These are phyloP conservation scores for Pichia norvegensis DNA, from an alignment of 1,139 yeast genomes.

Conservation along the genomic window DNA sequence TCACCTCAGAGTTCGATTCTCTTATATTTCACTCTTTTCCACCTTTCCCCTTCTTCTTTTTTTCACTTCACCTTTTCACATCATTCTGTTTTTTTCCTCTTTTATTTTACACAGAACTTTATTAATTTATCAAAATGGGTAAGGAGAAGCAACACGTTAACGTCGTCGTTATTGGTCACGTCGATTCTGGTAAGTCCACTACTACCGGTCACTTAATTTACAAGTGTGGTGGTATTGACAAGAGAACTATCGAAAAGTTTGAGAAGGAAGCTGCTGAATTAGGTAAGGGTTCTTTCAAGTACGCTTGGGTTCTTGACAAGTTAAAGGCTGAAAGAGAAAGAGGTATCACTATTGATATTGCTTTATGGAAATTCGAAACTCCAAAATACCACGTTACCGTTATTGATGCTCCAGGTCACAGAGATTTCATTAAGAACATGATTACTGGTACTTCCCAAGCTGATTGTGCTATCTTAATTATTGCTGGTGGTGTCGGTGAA, in stretches of 20 bases:
- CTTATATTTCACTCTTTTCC: background rate
- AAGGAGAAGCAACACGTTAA: slow-evolving; percentile 95
- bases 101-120: background rate
- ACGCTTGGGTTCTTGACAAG: slow-evolving; percentile 95
- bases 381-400: slow-evolving; percentile 90
- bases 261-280: slow-evolving; percentile 98
- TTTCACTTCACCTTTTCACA: background rate
- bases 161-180: slow-evolving; percentile 99
- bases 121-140: slow-evolving; percentile 32
- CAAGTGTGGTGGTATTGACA: slow-evolving; percentile 78
- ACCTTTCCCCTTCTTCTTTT: background rate
- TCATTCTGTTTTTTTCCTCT: background rate
- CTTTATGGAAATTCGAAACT: slow-evolving; percentile 94
- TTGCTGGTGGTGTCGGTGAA: slow-evolving; percentile 91
- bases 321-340: slow-evolving; percentile 95
- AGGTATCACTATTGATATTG: slow-evolving; percentile 94
- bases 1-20: background rate
- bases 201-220: slow-evolving; percentile 98
- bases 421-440: slow-evolving; percentile 96
- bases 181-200: slow-evolving; percentile 98
- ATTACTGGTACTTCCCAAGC: slow-evolving; percentile 92
- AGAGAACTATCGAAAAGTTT: slow-evolving; percentile 98
- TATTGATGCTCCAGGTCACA: slow-evolving; percentile 94
- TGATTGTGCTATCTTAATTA: slow-evolving; percentile 84
- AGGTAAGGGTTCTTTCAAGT: slow-evolving; percentile 97